These are phyloP conservation scores for Fonsecaea nubica DNA, from an alignment of 2,329 filamentous ascomycete genomes.

Conservation along the genomic window DNA sequence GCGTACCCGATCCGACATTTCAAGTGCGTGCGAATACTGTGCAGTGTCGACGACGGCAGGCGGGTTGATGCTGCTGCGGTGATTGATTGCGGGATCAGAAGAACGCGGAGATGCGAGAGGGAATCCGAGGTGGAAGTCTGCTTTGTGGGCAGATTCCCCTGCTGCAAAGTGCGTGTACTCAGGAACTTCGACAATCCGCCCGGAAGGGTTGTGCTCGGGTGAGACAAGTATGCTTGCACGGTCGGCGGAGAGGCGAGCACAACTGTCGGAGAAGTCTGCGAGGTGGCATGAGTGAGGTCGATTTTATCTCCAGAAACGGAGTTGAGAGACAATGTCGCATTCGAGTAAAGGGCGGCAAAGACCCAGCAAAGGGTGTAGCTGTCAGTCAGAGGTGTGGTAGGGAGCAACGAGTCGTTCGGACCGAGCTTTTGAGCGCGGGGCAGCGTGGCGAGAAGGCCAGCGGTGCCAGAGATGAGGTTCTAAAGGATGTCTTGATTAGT, in stretches of 20 bases:
- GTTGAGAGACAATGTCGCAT: slow-evolving; percentile 85
- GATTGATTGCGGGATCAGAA: slow-evolving; percentile 78
- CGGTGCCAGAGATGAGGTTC: slow-evolving; percentile 88
- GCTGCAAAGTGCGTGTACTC: slow-evolving; percentile 58
- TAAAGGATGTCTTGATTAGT: slow-evolving; percentile 41
- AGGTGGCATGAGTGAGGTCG: slow-evolving; percentile 78
- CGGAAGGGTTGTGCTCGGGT: slow-evolving; percentile 52
- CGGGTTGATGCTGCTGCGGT: slow-evolving; percentile 66
- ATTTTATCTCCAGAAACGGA: slow-evolving; percentile 78
- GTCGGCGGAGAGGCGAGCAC: slow-evolving; percentile 66
- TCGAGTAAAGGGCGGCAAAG: slow-evolving; percentile 81
- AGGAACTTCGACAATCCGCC: slow-evolving; percentile 30
- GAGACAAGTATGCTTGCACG: slow-evolving; percentile 69
- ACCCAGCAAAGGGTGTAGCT: slow-evolving; percentile 81
- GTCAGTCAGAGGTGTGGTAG: slow-evolving; percentile 79
- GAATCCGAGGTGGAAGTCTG: slow-evolving; percentile 55
- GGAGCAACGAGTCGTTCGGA: slow-evolving; percentile 79
- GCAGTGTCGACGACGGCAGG: slow-evolving; percentile 73
- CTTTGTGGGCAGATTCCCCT: slow-evolving; percentile 66
- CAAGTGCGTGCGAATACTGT: slow-evolving; percentile 81
- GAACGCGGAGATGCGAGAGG: slow-evolving; percentile 74
- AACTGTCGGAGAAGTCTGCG: slow-evolving; percentile 69
- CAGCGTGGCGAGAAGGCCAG: slow-evolving; percentile 76
- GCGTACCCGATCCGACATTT: slow-evolving; percentile 84
- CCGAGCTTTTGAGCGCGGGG: slow-evolving; percentile 76